Conservation (phyloP, 2,329 filamentous ascomycete genomes). For the Aspergillus texensis region DNA sequence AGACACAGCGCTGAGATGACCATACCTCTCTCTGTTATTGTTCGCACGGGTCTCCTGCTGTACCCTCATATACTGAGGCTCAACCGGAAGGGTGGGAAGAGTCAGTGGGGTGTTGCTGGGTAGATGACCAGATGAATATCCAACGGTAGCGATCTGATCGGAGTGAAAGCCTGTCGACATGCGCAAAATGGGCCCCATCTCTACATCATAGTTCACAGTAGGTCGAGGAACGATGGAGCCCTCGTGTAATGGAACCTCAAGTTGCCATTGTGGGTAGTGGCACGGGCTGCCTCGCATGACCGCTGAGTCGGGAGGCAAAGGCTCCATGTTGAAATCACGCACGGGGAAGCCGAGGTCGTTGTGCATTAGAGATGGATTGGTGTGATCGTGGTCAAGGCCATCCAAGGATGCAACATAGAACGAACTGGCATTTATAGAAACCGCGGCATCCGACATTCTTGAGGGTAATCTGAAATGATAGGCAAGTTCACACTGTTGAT, state of each 20-base stretch:
- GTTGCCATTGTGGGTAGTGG: neutral
- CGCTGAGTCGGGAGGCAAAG: neutral
- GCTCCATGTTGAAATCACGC: neutral
- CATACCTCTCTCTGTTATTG: too few relatives aligned
- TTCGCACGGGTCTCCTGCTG: too few relatives aligned
- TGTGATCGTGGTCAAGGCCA: too few relatives aligned
- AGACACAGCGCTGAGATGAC: fast-evolving
- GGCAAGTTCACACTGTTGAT: too few relatives aligned
- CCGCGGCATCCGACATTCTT: too few relatives aligned
- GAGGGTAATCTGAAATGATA: too few relatives aligned
- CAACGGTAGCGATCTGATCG: neutral
- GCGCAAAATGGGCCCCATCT: fast-evolving
- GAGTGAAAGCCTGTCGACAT: neutral
- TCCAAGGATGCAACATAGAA: fast-evolving
- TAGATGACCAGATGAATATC: neutral
- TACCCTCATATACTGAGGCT: neutral
- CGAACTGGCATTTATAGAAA: too few relatives aligned
- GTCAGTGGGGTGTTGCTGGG: neutral
- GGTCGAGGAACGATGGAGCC: neutral
- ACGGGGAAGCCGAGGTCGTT: neutral
- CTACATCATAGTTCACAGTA: fast-evolving
- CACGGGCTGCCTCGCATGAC: fast-evolving
- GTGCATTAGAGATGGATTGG: fast-evolving
- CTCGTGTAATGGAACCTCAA: neutral
- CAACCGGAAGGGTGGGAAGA: fast-evolving